Conservation (phyloP, 2,329 filamentous ascomycete species). For the Fusarium compactum region DNA sequence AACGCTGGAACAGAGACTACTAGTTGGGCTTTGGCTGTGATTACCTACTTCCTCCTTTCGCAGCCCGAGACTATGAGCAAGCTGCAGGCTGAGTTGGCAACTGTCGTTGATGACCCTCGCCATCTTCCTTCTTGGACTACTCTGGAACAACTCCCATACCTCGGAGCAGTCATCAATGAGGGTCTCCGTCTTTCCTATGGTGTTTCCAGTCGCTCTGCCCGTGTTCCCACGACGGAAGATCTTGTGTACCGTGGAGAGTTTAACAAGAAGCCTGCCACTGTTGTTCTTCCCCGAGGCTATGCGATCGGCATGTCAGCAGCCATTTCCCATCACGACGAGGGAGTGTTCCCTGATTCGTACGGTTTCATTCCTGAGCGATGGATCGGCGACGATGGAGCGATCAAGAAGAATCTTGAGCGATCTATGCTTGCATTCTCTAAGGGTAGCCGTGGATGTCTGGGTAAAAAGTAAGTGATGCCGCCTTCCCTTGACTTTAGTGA, state of each 20-base stretch:
- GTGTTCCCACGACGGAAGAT: conserved; percentile 12
- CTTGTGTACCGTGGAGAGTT: conserved; percentile 11
- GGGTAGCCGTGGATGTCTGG: conserved; percentile 21
- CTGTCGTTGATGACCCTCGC: conserved; percentile 5
- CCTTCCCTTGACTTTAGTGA: accelerated
- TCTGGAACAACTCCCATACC: conserved; percentile 12
- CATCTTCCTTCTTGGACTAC: conserved; percentile 23
- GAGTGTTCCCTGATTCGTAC: conserved; percentile 17
- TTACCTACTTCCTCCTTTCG: conserved; percentile 18
- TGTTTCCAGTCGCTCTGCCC: conserved; percentile 18
- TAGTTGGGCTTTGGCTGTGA: conserved; percentile 24
- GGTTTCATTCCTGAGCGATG: conserved; percentile 10
- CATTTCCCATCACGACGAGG: conserved; percentile 12
- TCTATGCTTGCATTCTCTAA: conserved; percentile 19
- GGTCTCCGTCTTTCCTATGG: conserved; percentile 16
- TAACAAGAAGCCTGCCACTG: conserved; percentile 5
- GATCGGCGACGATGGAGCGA: conserved; percentile 2
- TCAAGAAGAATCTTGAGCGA: conserved; percentile 14
- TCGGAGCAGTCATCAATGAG: background rate
- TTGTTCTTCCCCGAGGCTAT: conserved; percentile 10
- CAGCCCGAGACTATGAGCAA: conserved; percentile 1
- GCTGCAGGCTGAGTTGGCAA: background rate
- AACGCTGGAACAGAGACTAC: conserved; percentile 27
- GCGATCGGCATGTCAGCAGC: conserved; percentile 24
- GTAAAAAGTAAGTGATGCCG: conserved; percentile 15